A percentile compares a stretch with the other conserved stretches of the same genome.
Evolutionary conservation across 1,139 yeast genomes (phyloP).

Genomic region (Lodderomyces beijingensis): DNA sequence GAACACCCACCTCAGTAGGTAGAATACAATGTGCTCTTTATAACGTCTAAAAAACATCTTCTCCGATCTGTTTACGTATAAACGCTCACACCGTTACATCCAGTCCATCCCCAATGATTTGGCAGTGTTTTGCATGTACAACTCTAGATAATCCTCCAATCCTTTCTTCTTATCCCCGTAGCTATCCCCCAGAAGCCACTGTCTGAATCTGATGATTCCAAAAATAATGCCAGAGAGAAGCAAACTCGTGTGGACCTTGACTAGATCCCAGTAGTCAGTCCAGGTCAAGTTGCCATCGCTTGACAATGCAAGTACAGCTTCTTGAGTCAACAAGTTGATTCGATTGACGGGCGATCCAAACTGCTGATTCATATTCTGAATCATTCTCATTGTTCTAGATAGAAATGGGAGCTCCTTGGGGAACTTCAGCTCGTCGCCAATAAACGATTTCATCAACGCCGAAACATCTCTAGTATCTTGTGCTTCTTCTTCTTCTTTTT

Average conservation of each 20-base stretch:
- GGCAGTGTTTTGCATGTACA: conserved; percentile 39
- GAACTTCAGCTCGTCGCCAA: conserved; percentile 59
- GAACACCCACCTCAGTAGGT: too few species aligned
- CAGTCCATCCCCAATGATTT: conserved; percentile 39
- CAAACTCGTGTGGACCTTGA: conserved; percentile 34
- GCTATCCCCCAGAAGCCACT: conserved; percentile 28
- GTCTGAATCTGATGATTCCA: conserved; percentile 35
- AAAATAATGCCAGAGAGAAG: conserved; percentile 43
- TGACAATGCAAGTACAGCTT: conserved; percentile 35
- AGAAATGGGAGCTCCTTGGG: conserved; percentile 65
- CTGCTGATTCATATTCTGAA: conserved; percentile 62
- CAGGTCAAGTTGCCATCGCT: conserved; percentile 16
- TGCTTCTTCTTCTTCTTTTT: not conserved
- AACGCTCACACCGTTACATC: too few species aligned
- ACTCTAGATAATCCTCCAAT: conserved; percentile 45
- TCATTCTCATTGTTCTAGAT: conserved; percentile 68
- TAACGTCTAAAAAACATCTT: too few species aligned
- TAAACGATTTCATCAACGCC: conserved; percentile 34
- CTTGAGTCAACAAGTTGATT: conserved; percentile 55
- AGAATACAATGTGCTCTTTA: too few species aligned
- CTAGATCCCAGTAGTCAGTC: conserved; percentile 20
- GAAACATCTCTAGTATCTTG: conserved; percentile 15
- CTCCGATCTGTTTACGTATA: too few species aligned
- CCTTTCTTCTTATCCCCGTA: conserved; percentile 36
- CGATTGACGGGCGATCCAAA: conserved; percentile 75